Evolutionary conservation across 441 rosid species (phyloP).

Genomic region (Pelargonium fulgidum): DNA sequence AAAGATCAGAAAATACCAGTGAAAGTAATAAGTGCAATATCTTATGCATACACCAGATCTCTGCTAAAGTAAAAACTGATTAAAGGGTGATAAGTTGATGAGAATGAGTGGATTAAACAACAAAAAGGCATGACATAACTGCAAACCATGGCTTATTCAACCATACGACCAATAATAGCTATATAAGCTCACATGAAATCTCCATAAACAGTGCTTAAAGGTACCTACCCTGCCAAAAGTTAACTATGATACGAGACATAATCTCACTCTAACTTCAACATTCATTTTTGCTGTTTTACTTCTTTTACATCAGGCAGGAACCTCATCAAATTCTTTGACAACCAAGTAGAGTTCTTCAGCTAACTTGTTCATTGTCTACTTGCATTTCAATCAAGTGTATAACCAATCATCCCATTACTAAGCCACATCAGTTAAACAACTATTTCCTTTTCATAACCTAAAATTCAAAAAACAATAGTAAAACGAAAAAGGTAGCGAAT

Average conservation of each 20-base stretch:
- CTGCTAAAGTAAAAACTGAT: background rate
- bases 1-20: conserved; percentile 20
- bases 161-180: too few species aligned
- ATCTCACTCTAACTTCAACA: background rate
- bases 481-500: background rate
- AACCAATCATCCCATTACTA: background rate
- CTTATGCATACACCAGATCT: background rate
- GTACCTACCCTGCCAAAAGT: too few species aligned
- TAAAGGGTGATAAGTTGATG: background rate
- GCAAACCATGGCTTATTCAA: too few species aligned
- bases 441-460: background rate
- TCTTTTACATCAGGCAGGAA: too few species aligned
- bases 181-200: too few species aligned
- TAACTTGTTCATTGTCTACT: background rate
- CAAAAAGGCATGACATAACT: background rate
- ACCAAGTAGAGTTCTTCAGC: background rate
- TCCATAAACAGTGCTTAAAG: too few species aligned
- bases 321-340: background rate
- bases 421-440: too few species aligned
- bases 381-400: background rate
- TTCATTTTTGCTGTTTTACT: background rate
- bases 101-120: background rate
- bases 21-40: conserved; percentile 8
- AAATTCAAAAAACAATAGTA: background rate
- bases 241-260: background rate